Conservation (phyloP, 2,329 filamentous ascomycete species). For the Verticillium longisporum region DNA sequence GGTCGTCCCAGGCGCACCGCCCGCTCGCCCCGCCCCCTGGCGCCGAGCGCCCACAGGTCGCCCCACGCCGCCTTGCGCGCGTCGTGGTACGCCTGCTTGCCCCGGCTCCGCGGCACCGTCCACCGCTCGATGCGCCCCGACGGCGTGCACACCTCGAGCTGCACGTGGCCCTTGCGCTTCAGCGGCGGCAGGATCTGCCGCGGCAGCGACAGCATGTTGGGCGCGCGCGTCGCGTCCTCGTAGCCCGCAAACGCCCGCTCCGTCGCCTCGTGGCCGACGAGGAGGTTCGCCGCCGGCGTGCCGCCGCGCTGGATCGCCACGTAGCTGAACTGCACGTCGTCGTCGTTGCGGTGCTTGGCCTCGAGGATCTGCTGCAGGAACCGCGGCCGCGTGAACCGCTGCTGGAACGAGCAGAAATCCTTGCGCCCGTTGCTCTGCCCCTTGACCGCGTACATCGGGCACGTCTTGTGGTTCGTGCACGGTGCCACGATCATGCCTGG, state of each 20-base stretch:
- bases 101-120: constrained; percentile 80
- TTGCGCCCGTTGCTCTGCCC: constrained; percentile 69
- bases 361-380: constrained; percentile 75
- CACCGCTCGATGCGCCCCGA: constrained; percentile 82
- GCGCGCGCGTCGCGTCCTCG: constrained; percentile 36
- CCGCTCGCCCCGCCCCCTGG: constrained; percentile 70
- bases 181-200: constrained; percentile 72
- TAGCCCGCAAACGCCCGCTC: constrained; percentile 67
- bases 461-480: constrained; percentile 83
- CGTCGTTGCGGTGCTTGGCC: constrained; percentile 67
- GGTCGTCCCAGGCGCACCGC: constrained; percentile 52
- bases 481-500: constrained; percentile 60
- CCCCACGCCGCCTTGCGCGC: constrained; percentile 88
- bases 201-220: constrained; percentile 64
- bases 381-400: constrained; percentile 77
- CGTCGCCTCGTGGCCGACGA: constrained; percentile 50
- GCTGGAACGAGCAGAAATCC: constrained; percentile 86
- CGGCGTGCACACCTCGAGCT: constrained; percentile 85
- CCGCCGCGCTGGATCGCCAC: constrained; percentile 75
- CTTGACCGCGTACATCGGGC: constrained; percentile 77
- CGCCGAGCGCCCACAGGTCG: constrained; percentile 90
- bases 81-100: constrained; percentile 79
- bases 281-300: constrained; percentile 15
- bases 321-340: constrained; percentile 89
- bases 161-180: constrained; percentile 83